Evolutionary conservation across 805 yeast species (phyloP), one percentile per base, ranked within the genome.

Genomic region (Lipomyces kockii): DNA sequence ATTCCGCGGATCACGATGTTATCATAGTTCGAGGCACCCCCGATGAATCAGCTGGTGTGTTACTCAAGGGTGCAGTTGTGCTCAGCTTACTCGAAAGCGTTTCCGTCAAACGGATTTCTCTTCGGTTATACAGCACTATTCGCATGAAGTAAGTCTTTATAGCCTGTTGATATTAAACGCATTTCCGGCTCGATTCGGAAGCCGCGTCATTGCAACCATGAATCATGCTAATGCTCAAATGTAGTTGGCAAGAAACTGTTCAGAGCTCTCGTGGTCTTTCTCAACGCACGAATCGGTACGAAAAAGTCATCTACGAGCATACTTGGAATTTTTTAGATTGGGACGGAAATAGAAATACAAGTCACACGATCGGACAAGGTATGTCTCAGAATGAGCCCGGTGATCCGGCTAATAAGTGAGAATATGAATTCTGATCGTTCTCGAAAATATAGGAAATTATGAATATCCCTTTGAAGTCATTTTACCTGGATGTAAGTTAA

Each of bases 391-490:
- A 11, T 17, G 20, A n/a, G 49, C 20, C 8, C 3, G 22, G 11
- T 43, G 20, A 43, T 43, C 20, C 22, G 4, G 22, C 9, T 43
- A 17, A 27, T 27, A 27, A 27, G 29, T 3, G 29, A 11, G 9
- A 43, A 5, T 17, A n/a, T 6, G 3, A n/a, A 43, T 17, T 7
- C 20, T 43, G 22, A 17, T 43, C 46, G 11, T 5, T 14, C 29
- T 61, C 9, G n/a, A 27, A n/a, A 9, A 86, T 84, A 68, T 84
- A 68, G 98, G 98, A 0, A 90, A 90, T 77, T 92, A 94, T 76
- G 97, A 90, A 75, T 86, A 95, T 73, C 98, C 98, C 0, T 95
- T 95, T 76, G 89, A 89, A 69, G 85, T 94, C 0, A 83, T 92
- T 29, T 76, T 94, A 27, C 97, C 97, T 0, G 98, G 98, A 0